These are phyloP conservation scores for Kwoniella sp. DNA, from an alignment of 768 basidiomycete species.

Conservation along the genomic window DNA sequence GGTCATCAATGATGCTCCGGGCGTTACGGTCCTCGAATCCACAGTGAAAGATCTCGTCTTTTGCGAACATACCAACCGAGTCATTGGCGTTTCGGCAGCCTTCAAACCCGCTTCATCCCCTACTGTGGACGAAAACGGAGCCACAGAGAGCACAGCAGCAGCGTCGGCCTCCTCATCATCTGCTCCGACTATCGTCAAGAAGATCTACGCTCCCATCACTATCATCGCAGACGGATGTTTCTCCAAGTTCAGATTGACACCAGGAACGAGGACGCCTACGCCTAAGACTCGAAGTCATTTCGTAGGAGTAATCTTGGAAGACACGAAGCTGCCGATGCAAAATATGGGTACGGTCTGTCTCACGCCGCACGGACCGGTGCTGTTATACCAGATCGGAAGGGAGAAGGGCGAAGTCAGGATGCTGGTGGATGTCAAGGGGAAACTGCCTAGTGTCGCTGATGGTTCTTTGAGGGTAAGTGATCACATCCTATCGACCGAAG, in stretches of 20 bases:
- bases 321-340: constrained; percentile 61
- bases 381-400: constrained; percentile 87
- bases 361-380: constrained; percentile 80
- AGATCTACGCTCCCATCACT: constrained; percentile 74
- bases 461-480: constrained; percentile 71
- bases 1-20: constrained; percentile 60
- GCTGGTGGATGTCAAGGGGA: constrained; percentile 83
- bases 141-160: constrained; percentile 62
- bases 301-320: constrained; percentile 78
- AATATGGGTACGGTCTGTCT: constrained; percentile 73
- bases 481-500: background rate
- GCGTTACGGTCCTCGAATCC: constrained; percentile 50
- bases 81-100: constrained; percentile 50
- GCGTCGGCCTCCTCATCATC: background rate
- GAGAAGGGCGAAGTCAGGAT: constrained; percentile 79
- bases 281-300: constrained; percentile 71
- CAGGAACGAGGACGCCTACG: constrained; percentile 27
- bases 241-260: constrained; percentile 74
- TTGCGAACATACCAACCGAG: constrained; percentile 68
- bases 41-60: constrained; percentile 51
- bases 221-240: constrained; percentile 93
- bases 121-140: constrained; percentile 44
- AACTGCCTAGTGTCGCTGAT: constrained; percentile 65
- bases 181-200: constrained; percentile 59
- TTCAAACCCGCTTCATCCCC: constrained; percentile 30